Evolutionary conservation across 1,139 yeast genomes (phyloP).

Genomic region (Dujonia santamariae): DNA sequence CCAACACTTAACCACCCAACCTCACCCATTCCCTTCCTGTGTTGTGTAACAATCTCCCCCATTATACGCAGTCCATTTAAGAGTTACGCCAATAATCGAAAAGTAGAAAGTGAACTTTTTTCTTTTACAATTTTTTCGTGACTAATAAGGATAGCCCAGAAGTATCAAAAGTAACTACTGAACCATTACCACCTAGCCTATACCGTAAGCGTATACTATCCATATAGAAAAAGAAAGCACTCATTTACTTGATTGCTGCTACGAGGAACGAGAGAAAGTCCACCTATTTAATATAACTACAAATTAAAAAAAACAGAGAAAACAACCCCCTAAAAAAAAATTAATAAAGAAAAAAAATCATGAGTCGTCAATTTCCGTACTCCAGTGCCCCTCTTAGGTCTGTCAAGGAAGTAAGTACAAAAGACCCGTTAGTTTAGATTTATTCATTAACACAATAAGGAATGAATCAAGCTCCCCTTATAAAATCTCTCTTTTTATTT

Average conservation of each 20-base stretch:
- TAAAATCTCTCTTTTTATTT: not conserved
- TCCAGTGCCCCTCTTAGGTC: constrained; percentile 97
- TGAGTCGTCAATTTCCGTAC: constrained; percentile 75
- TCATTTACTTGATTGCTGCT: constrained; percentile 24
- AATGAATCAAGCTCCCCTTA: not conserved
- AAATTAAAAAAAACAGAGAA: not conserved
- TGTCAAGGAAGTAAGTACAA: constrained; percentile 74
- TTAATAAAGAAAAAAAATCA: constrained; percentile 10
- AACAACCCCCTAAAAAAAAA: constrained; percentile 3
- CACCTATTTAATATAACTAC: constrained; percentile 9
- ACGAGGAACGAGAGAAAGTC: not conserved
- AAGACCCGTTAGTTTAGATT: not conserved
- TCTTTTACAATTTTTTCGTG: too few relatives aligned
- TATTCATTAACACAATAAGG: not conserved
- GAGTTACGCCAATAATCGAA: too few relatives aligned
- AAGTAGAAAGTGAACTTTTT: too few relatives aligned
- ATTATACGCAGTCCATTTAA: too few relatives aligned
- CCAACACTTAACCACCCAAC: constrained; percentile 3
- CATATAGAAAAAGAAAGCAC: constrained; percentile 15
- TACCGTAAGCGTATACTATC: constrained; percentile 9
- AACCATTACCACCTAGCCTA: constrained; percentile 11
- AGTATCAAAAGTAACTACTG: too few relatives aligned
- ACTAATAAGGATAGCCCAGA: too few relatives aligned
- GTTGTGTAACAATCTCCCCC: constrained; percentile 1
- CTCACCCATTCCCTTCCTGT: constrained; percentile 2